phyloP scores from a whole-genome alignment of 2,329 filamentous ascomycete genomes.

The Sporothrix dimorphospora region DNA sequence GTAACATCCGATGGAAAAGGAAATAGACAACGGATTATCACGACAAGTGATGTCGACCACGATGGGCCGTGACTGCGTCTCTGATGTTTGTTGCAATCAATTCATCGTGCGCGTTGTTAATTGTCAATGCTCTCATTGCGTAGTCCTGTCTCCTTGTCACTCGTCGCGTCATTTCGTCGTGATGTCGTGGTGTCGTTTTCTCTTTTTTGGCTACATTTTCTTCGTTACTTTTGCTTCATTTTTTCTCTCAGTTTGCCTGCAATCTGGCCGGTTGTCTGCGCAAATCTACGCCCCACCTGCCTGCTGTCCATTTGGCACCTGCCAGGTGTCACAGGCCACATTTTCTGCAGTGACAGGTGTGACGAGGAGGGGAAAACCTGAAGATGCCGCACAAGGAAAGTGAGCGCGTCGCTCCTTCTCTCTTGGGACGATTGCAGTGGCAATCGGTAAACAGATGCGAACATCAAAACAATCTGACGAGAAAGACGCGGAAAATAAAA shows the following conservation, averaged over 20 bases:
- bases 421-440: neutral
- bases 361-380: neutral
- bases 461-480: neutral
- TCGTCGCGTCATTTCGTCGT: neutral
- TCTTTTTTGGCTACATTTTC: neutral
- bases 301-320: neutral
- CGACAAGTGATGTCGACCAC: neutral
- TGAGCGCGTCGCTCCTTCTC: constrained; percentile 14
- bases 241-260: neutral
- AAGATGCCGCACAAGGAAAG: neutral
- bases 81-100: neutral
- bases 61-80: neutral
- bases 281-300: neutral
- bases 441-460: neutral
- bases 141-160: neutral
- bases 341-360: neutral
- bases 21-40: neutral
- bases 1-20: neutral
- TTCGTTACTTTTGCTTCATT: neutral
- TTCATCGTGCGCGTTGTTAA: no score
- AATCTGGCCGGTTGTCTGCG: neutral
- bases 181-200: neutral
- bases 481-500: neutral
- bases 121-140: neutral
- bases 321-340: neutral